A percentile compares a stretch with the other conserved stretches of the same genome.
Evolutionary conservation across 768 basidiomycete genomes (phyloP).

Genomic region (Fomitopsis serialis): DNA sequence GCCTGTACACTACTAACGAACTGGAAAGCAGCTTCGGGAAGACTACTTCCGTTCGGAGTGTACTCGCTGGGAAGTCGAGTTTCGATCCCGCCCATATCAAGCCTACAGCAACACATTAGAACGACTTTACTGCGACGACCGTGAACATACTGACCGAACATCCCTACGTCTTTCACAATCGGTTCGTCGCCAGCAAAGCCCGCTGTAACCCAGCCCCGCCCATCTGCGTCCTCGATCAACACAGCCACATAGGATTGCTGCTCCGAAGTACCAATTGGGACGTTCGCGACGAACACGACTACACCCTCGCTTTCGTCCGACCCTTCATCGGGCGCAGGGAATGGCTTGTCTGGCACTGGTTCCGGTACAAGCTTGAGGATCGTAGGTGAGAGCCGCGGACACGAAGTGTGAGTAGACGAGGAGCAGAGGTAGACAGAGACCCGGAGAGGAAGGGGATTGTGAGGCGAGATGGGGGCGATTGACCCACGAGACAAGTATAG

Average conservation of each 20-base stretch:
- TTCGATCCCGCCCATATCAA: slow-evolving; percentile 4
- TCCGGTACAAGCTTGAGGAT: slow-evolving; percentile 60
- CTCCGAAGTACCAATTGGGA: slow-evolving; percentile 20
- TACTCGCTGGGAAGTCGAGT: slow-evolving; percentile 14
- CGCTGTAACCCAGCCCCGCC: slow-evolving; percentile 58
- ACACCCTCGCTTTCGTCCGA: slow-evolving; percentile 72
- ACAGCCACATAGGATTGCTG: slow-evolving; percentile 40
- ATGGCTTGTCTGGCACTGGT: slow-evolving; percentile 44
- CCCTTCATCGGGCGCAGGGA: slow-evolving; percentile 66
- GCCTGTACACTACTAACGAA: slow-evolving; percentile 60
- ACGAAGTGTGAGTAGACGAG: slow-evolving; percentile 6
- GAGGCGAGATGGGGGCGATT: slow-evolving; percentile 45
- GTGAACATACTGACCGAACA: slow-evolving; percentile 37
- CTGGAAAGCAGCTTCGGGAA: slow-evolving; percentile 56
- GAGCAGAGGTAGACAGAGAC: slow-evolving; percentile 46
- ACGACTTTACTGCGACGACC: not conserved
- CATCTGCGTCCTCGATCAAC: slow-evolving; percentile 42
- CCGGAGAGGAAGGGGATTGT: slow-evolving; percentile 37
- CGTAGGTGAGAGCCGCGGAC: slow-evolving; percentile 29
- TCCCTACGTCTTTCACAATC: slow-evolving; percentile 28
- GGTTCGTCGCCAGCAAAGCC: slow-evolving; percentile 36
- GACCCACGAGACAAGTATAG: slow-evolving; percentile 60
- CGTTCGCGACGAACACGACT: slow-evolving; percentile 53
- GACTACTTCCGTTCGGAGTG: slow-evolving; percentile 37
- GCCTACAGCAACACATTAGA: not conserved